Evolutionary conservation across 306 rosid species (phyloP), one percentile per base, ranked within the genome.

Genomic region (Cyclanthera cordifolia): DNA sequence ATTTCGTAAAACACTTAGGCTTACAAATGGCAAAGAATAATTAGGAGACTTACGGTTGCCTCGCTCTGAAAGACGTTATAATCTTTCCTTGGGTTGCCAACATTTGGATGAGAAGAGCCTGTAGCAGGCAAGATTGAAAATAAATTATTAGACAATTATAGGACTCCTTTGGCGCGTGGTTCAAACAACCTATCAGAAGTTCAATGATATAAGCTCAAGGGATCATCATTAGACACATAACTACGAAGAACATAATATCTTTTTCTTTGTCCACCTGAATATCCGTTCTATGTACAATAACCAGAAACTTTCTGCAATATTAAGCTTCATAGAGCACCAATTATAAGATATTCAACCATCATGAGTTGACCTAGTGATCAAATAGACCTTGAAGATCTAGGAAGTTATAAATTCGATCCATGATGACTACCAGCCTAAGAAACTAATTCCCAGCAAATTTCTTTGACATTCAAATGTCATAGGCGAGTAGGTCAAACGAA

Each of bases 1-100:
- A 21, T 21, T 43, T 41, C 8, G 32, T 43, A 5, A 64, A 65
- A 20, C 24, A 65, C 21, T 21, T 0, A n/a, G 6, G 39, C 37
- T 43, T 43, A 45, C 2, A 43, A 17, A 34, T 9, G 19, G 69
- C 43, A 9, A 16, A 50, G 47, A 20, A n/a, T 15, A 14, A 70
- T 70, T 20, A 27, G 47, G 8, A 55, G 37, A 54, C 89, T 63
- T 79, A 91, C 97, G 1, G 68, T 43, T 72, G 75, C 71, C 39
- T 83, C 85, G 46, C 68, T 82, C 73, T 74, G 75, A 54, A 60
- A 69, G 54, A 70, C 16, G 27, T 63, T 76, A 58, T 75, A 70
- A 68, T 83, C 95, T 67, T 85, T 86, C 77, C 82, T 96, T 65
- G 65, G 56, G 78, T 59, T 76, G 70, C 84, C 82, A 79, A 77